Percentiles rank a stretch among this genome's conserved stretches.
Evolutionary conservation across 139 green algal genomes (phyloP).

Genomic region (Volvox africanus): DNA sequence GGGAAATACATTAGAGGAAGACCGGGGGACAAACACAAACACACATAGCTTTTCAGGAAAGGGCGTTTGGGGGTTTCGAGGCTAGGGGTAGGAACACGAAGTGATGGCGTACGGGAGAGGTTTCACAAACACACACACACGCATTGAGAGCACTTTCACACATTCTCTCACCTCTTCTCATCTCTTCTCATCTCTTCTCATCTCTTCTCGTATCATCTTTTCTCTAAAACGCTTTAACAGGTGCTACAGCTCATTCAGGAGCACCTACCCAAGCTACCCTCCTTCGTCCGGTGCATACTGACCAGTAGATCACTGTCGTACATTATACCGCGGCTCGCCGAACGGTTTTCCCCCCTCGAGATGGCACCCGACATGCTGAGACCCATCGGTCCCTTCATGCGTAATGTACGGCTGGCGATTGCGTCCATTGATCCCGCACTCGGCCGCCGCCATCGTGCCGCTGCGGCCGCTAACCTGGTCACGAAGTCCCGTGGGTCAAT

Average conservation of each 20-base stretch:
- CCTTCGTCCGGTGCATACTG: constrained; percentile 22
- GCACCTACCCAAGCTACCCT: constrained; percentile 23
- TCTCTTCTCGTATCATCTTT: too few species aligned
- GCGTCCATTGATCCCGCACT: neutral
- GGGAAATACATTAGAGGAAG: too few species aligned
- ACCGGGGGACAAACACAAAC: too few species aligned
- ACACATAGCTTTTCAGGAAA: too few species aligned
- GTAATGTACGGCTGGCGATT: constrained; percentile 11
- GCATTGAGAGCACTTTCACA: too few species aligned
- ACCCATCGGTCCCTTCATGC: neutral
- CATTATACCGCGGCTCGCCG: constrained; percentile 19
- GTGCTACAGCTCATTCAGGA: constrained; percentile 38
- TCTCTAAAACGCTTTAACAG: neutral
- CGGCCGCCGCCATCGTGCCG: neutral
- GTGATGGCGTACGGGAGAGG: too few species aligned
- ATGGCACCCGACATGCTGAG: neutral
- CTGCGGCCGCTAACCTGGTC: neutral
- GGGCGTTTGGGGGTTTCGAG: too few species aligned
- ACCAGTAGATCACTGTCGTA: constrained; percentile 16
- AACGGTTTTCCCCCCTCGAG: neutral
- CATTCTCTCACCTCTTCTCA: too few species aligned
- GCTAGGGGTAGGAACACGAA: too few species aligned
- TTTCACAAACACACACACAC: too few species aligned
- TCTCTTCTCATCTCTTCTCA: too few species aligned
- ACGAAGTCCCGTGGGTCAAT: neutral